Evolutionary conservation across 1,284 basidiomycete species (phyloP).

Genomic region (Tetrapyrgos nigripes): DNA sequence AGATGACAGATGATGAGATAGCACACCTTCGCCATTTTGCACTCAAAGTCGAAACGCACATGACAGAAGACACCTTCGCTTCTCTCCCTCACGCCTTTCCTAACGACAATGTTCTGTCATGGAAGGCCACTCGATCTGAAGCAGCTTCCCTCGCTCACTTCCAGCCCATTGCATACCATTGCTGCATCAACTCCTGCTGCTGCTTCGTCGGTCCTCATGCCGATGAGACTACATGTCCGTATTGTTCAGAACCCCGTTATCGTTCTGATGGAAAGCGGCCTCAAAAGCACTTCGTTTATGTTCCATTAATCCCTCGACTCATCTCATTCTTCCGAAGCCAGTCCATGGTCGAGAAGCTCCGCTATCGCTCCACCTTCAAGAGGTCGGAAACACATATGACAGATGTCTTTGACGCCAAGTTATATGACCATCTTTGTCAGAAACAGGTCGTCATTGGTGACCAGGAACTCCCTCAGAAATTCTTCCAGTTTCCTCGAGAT

Average conservation of each 20-base stretch:
- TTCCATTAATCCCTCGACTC: constrained; percentile 34
- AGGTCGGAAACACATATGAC: constrained; percentile 17
- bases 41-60: no score
- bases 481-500: constrained; percentile 35
- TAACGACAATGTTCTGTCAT: constrained; percentile 7
- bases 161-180: constrained; percentile 35
- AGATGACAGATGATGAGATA: not conserved
- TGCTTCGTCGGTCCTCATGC: constrained; percentile 30
- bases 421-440: constrained; percentile 28
- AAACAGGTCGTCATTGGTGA: constrained; percentile 24
- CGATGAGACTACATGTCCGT: constrained; percentile 24
- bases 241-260: constrained; percentile 35
- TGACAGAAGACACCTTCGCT: constrained; percentile 21
- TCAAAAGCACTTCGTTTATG: constrained; percentile 30
- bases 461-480: constrained; percentile 20
- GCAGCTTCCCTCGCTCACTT: constrained; percentile 27
- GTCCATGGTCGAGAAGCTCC: constrained; percentile 12
- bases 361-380: constrained; percentile 18
- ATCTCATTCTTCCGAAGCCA: constrained; percentile 17
- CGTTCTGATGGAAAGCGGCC: constrained; percentile 24
- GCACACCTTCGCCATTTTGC: constrained; percentile 16
- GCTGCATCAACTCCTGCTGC: constrained; percentile 40
- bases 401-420: constrained; percentile 40
- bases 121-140: constrained; percentile 1
- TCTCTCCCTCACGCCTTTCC: constrained; percentile 23